Percentiles rank a stretch among this genome's conserved stretches.
These are phyloP conservation scores for Leccinum brunneo-olivaceum DNA, from an alignment of 1,284 basidiomycete genomes.

Conservation along the genomic window DNA sequence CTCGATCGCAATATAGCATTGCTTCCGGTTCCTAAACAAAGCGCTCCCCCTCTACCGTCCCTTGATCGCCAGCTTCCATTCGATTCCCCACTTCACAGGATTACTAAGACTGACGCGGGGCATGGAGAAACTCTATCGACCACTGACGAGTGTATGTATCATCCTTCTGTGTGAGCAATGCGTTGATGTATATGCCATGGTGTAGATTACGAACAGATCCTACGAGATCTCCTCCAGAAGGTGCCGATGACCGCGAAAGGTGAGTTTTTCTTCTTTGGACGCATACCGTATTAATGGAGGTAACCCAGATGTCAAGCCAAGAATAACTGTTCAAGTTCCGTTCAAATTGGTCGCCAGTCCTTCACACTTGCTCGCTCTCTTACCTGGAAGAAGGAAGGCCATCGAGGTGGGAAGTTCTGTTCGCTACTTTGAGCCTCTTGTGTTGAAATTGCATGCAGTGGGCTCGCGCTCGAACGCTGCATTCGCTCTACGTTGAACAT, in stretches of 20 bases:
- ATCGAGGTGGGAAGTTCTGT: constrained; percentile 48
- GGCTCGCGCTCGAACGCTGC: constrained; percentile 52
- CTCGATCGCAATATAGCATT: constrained; percentile 57
- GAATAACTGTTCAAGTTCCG: constrained; percentile 34
- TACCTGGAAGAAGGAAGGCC: constrained; percentile 58
- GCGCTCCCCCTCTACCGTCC: constrained; percentile 23
- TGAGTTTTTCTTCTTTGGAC: constrained; percentile 20
- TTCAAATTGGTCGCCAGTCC: constrained; percentile 48
- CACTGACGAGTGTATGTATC: constrained; percentile 21
- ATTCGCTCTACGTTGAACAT: constrained; percentile 39
- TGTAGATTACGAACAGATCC: constrained; percentile 36
- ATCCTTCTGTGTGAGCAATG: neutral
- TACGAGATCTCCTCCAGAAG: constrained; percentile 41
- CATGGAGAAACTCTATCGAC: neutral
- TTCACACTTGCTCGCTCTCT: constrained; percentile 40
- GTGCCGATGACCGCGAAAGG: constrained; percentile 60
- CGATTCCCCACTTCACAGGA: constrained; percentile 1
- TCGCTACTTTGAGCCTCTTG: neutral
- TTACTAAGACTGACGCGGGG: neutral
- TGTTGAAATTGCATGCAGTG: constrained; percentile 39
- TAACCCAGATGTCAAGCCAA: constrained; percentile 36
- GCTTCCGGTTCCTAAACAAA: constrained; percentile 31
- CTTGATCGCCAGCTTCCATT: constrained; percentile 20
- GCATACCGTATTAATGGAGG: constrained; percentile 3
- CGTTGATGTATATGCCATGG: neutral